Conservation (phyloP, 306 rosid species). For the Ormosia semicastrata region DNA sequence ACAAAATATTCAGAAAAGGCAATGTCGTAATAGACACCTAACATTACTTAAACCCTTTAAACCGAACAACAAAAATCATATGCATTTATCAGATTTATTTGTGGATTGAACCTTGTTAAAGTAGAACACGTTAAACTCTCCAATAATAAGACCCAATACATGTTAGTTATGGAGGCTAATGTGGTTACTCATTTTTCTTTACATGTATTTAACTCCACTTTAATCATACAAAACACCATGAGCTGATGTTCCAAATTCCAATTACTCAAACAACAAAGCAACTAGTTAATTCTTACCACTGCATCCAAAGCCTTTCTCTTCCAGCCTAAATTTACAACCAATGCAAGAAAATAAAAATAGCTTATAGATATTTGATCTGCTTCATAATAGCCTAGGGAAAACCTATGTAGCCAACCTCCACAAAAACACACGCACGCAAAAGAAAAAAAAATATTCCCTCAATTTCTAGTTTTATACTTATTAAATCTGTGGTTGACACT, state of each 20-base stretch:
- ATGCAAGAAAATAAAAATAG: not conserved
- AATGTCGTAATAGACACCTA: not conserved
- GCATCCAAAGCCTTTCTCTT: not conserved
- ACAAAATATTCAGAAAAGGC: not conserved
- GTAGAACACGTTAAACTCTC: slow-evolving; percentile 6
- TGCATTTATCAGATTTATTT: not conserved
- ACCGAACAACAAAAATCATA: not conserved
- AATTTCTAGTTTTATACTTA: no score
- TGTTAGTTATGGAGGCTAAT: not conserved
- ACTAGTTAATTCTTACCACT: not conserved
- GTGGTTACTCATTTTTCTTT: not conserved
- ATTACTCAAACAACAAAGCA: not conserved
- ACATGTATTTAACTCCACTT: not conserved
- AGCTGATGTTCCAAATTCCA: not conserved
- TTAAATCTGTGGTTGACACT: not conserved
- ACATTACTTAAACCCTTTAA: not conserved
- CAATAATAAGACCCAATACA: not conserved
- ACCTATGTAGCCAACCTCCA: not conserved
- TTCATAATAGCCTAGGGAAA: not conserved
- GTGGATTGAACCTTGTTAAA: slow-evolving; percentile 4
- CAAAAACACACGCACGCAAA: no score
- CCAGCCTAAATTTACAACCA: not conserved
- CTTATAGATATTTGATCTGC: not conserved
- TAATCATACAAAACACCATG: not conserved
- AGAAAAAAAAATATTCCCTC: not conserved